Conservation (phyloP, 257 asterid genomes). For the Solanum lignicaule region DNA sequence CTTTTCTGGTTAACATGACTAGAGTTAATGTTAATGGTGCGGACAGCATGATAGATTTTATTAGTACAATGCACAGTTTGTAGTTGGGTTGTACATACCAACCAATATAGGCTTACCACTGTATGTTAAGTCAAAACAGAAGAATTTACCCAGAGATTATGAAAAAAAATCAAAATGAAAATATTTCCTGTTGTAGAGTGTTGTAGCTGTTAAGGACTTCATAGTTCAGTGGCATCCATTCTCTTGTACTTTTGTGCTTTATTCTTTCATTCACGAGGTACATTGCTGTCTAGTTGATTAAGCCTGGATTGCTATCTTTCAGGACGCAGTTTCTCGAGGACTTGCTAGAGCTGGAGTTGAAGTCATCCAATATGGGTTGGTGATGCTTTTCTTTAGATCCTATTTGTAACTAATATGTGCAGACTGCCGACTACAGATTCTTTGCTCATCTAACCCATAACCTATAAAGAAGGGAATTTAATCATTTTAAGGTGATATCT, state of each 20-base stretch:
- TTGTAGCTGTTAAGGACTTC: not conserved
- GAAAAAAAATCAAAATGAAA: not conserved
- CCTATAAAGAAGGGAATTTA: not conserved
- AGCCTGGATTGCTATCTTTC: slow-evolving; percentile 17
- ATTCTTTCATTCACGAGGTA: not conserved
- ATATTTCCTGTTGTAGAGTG: not conserved
- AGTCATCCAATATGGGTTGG: slow-evolving; percentile 83
- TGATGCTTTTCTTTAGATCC: slow-evolving; percentile 12
- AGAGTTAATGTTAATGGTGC: not conserved
- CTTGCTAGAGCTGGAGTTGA: slow-evolving; percentile 70
- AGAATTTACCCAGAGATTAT: not conserved
- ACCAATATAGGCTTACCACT: not conserved
- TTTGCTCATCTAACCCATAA: not conserved
- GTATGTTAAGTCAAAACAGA: not conserved
- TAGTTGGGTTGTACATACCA: not conserved
- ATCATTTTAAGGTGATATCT: not conserved
- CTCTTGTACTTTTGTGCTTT: not conserved
- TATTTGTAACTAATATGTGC: not conserved
- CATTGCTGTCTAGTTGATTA: not conserved
- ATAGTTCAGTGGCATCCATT: not conserved
- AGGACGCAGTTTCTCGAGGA: slow-evolving; percentile 96
- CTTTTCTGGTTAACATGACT: not conserved
- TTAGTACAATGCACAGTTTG: not conserved
- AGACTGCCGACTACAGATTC: not conserved
- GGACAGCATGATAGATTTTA: not conserved